These are phyloP conservation scores for Pestalotiopsis sp. DNA, from an alignment of 2,329 filamentous ascomycete species.

Conservation along the genomic window DNA sequence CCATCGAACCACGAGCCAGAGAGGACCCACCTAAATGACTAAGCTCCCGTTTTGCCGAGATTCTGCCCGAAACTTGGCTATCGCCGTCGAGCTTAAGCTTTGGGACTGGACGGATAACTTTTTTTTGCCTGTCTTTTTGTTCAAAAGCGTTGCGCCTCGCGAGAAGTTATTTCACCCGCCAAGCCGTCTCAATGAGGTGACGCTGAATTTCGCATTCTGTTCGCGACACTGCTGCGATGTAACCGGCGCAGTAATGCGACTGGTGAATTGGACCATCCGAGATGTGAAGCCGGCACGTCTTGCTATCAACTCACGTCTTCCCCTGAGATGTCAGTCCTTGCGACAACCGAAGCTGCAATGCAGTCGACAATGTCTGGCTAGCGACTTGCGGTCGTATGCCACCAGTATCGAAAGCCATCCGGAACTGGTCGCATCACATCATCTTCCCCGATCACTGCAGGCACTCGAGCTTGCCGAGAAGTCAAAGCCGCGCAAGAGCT, in stretches of 20 bases:
- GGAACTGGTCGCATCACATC: not conserved
- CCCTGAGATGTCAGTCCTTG: not conserved
- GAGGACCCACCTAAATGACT: conserved; percentile 12
- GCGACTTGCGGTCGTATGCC: not conserved
- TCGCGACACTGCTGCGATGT: conserved; percentile 22
- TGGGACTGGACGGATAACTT: not conserved
- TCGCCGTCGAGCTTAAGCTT: not conserved
- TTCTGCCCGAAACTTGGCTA: conserved; percentile 6
- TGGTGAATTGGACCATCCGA: conserved; percentile 27
- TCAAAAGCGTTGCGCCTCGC: not conserved
- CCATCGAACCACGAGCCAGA: not conserved
- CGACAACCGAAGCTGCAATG: not conserved
- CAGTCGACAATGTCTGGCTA: not conserved
- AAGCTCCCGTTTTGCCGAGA: conserved; percentile 13
- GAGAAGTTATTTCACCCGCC: not conserved
- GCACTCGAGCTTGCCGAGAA: not conserved
- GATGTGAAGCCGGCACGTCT: conserved; percentile 30
- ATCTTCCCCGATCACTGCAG: not conserved
- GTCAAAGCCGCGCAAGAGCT: conserved; percentile 11
- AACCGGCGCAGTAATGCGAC: conserved; percentile 32
- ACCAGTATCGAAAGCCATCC: not conserved
- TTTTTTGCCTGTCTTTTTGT: not conserved
- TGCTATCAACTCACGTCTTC: conserved; percentile 15
- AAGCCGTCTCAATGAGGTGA: conserved; percentile 2
- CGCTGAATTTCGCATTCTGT: no score